Evolutionary conservation across 306 rosid species (phyloP), one percentile per base, ranked within the genome.

Genomic region (Quercus variabilis): DNA sequence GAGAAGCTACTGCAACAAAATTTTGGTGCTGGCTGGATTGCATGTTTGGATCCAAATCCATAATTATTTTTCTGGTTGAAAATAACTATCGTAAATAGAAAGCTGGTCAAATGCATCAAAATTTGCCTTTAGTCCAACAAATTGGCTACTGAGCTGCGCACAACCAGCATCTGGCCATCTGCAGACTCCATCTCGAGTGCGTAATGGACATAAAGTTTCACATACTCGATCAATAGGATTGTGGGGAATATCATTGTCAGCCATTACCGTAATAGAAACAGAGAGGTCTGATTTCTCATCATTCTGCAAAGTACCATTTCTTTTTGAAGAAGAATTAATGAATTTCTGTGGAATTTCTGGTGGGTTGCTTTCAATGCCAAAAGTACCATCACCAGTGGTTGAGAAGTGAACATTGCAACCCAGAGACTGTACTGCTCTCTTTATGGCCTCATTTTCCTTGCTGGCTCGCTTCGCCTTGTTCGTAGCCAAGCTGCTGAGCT

Each of bases 21-120:
- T 43, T 13, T 49, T 38, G 51, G 74, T 1, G 46, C 23, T 25
- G 26, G 46, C 23, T 25, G 26, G 67, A 60, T 67, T 69, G 63
- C 72, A 51, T 64, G 46, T 46, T 41, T 3, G 69, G 65, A 72
- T 77, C 55, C 10, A 62, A 80, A 62, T 41, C 78, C 65, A 33
- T 14, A 30, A 76, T 2, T 49, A n/a, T 87, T 78, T 87, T 69
- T 92, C 87, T 2, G 88, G 83, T 78, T 86, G 89, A 88, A 95
- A 95, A 83, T 95, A 93, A 81, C 91, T 81, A 78, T 95, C 99
- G 28, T 90, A 78, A 73, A 92, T 90, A 19, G 92, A 90, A 19
- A 95, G 92, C 51, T 84, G 88, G 84, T 95, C 98, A 70, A 95
- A 89, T 20, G 98, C 99, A 80, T 95, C 99, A 69, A 85, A 95